Conservation (phyloP, 805 yeast genomes). For the Maudiozyma bulderi region DNA sequence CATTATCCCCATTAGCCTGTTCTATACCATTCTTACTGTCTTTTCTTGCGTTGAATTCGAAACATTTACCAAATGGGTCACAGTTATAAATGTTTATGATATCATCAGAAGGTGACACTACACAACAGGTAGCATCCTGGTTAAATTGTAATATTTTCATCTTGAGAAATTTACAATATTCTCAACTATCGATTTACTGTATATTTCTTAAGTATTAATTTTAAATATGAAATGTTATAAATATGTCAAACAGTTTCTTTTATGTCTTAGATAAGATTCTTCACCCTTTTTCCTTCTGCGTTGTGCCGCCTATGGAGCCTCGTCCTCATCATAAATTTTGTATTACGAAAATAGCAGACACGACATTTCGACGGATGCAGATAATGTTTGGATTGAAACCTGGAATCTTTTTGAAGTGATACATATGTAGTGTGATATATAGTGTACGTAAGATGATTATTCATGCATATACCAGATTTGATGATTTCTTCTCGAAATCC, state of each 20-base stretch:
- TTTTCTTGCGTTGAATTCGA: constrained; percentile 32
- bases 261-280: background rate
- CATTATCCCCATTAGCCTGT: background rate
- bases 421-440: no score
- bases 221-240: no score
- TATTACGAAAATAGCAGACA: no score
- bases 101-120: constrained; percentile 59
- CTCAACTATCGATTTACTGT: background rate
- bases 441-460: no score
- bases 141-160: constrained; percentile 61
- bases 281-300: background rate
- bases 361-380: no score
- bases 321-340: no score
- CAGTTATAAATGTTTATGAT: constrained; percentile 76
- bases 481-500: no score
- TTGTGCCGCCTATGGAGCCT: background rate
- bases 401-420: no score
- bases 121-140: constrained; percentile 73
- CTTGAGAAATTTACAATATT: background rate
- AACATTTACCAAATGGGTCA: constrained; percentile 75
- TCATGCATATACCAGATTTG: no score
- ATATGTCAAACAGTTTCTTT: no score
- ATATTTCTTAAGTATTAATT: background rate
- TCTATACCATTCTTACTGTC: constrained; percentile 4
- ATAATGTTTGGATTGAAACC: no score